These are phyloP conservation scores for Protomyces gravidus DNA, from an alignment of 1,139 yeast species.

Conservation along the genomic window DNA sequence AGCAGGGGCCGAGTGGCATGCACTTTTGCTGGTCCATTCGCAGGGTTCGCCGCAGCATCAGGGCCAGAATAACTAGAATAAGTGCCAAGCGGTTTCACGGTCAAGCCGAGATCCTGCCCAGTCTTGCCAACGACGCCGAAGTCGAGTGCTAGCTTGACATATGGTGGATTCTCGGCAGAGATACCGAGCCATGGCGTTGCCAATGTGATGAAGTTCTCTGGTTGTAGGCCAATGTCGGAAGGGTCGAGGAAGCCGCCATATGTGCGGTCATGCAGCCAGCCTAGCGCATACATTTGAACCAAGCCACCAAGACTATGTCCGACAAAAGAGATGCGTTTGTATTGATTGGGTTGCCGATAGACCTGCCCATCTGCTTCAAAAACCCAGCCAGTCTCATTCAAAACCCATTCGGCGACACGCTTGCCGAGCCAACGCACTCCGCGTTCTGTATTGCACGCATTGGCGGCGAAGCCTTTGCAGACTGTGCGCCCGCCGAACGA, in stretches of 20 bases:
- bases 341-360: constrained; percentile 33
- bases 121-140: constrained; percentile 90
- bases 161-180: constrained; percentile 78
- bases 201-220: constrained; percentile 75
- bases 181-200: constrained; percentile 90
- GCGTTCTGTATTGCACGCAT: constrained; percentile 82
- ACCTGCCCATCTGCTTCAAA: constrained; percentile 5
- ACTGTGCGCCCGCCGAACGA: constrained; percentile 57
- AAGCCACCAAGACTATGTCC: constrained; percentile 94
- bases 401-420: constrained; percentile 61
- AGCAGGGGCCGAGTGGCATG: constrained; percentile 54
- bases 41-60: constrained; percentile 1
- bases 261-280: constrained; percentile 57
- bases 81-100: constrained; percentile 39
- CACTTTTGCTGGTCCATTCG: constrained; percentile 3
- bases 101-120: constrained; percentile 83
- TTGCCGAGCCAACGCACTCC: constrained; percentile 85
- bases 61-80: not conserved
- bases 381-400: constrained; percentile 30
- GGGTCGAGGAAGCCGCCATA: constrained; percentile 49
- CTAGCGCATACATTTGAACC: constrained; percentile 84
- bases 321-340: constrained; percentile 69
- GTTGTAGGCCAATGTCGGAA: constrained; percentile 47
- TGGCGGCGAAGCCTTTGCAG: constrained; percentile 77
- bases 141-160: constrained; percentile 75